These are phyloP conservation scores for Aegilops tauschii DNA, from an alignment of 176 grass and related monocot species.

Conservation along the genomic window DNA sequence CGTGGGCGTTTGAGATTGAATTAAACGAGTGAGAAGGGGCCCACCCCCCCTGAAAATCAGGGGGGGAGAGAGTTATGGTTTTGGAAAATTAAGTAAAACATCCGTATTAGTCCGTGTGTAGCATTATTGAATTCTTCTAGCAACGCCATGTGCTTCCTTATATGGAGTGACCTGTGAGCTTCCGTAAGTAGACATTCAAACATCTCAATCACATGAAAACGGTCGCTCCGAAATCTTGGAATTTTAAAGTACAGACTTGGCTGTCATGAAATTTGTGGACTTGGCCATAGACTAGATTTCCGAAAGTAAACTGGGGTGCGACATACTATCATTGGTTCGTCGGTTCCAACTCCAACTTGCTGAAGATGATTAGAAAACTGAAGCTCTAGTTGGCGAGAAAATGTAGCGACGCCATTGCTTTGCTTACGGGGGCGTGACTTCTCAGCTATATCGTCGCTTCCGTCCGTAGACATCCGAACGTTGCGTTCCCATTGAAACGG, in stretches of 20 bases:
- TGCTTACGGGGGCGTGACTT: not conserved
- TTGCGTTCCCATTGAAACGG: not conserved
- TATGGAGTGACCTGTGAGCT: not conserved
- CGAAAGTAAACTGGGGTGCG: not conserved
- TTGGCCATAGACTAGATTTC: not conserved
- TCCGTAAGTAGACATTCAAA: not conserved
- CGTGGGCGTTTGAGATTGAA: too few species aligned
- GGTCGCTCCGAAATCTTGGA: not conserved
- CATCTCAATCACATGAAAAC: not conserved
- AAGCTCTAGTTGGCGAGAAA: not conserved
- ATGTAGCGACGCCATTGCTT: not conserved
- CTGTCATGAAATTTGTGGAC: not conserved
- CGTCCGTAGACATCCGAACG: not conserved
- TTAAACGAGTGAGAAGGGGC: too few species aligned
- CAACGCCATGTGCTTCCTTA: not conserved
- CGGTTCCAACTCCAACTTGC: not conserved
- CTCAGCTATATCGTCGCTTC: not conserved
- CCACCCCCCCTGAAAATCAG: too few species aligned
- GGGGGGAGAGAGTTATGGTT: too few species aligned
- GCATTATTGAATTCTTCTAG: not conserved
- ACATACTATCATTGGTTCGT: not conserved
- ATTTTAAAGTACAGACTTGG: not conserved
- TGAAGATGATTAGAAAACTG: not conserved
- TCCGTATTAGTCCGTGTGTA: too few species aligned
- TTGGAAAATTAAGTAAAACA: too few species aligned